Evolutionary conservation across 2,329 filamentous ascomycete species (phyloP), one percentile per base, ranked within the genome.

Genomic region (Fusarium lyarnte): DNA sequence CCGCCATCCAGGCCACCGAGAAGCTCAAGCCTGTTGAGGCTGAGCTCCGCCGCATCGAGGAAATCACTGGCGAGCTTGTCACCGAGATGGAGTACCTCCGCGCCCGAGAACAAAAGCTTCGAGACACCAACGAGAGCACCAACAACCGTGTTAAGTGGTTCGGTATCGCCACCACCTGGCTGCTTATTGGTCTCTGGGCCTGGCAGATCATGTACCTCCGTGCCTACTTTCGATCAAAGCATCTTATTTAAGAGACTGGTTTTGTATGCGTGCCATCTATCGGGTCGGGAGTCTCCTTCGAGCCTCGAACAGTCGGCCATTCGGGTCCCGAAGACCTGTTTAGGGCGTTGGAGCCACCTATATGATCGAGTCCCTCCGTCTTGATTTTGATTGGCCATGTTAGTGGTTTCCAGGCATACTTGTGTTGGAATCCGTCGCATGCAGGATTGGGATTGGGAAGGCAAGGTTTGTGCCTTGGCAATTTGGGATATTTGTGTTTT

Each of bases 121-220:
- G 96, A 82, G 95, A 99, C 85, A 99, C 96, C 77, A 99, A 99
- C 84, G 96, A 99, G 91, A 98, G 95, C 87, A 99, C 96, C 75
- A 99, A 99, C 85, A 96, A 93, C 85, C 90, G 96, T 66, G 96
- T 99, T 79, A 99, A 98, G 87, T 98, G 94, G 94, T 99, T 99
- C 84, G 95, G 95, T 53, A 91, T 98, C 81, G 90, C 91, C 74
- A 98, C 95, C 33, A 98, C 97, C 85, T 92, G 94, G 70, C 92
- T 98, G 87, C 86, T 99, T 77, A 87, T 98, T 75, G 93, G 90
- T 38, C 87, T 99, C 77, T 97, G 96, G 82, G 94, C 87, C 45
- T 99, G 96, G 96, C 96, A 99, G 90, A 93, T 99, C 80, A 91
- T 99, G 81, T 99, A 99, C 84, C 87, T 99, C 84, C 89, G 96